Evolutionary conservation across 139 green algal genomes (phyloP).

Genomic region (Coelastrella sp.): DNA sequence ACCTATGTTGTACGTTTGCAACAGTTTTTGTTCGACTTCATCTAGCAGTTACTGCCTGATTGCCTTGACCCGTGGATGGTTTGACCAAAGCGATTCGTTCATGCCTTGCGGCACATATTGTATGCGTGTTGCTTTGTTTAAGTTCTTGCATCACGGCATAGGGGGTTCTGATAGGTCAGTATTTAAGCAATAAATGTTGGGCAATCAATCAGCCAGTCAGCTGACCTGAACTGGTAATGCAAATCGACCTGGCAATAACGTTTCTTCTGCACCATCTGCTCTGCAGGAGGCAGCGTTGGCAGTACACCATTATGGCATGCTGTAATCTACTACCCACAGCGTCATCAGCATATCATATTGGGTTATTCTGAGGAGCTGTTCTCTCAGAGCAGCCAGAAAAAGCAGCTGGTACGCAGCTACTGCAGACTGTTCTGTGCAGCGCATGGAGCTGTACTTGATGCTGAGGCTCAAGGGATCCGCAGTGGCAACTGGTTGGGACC

Average conservation of each 20-base stretch:
- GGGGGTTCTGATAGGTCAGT: no score
- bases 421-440: slow-evolving; percentile 34
- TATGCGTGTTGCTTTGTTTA: no score
- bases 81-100: no score
- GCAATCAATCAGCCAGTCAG: no score
- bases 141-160: no score
- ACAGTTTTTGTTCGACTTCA: no score
- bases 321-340: slow-evolving; percentile 45
- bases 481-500: neutral
- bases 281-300: slow-evolving; percentile 59
- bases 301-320: slow-evolving; percentile 71
- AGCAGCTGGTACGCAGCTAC: slow-evolving; percentile 42
- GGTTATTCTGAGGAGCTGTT: slow-evolving; percentile 25
- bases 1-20: neutral
- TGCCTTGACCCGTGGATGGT: no score
- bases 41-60: no score
- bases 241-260: no score
- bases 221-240: no score
- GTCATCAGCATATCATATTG: slow-evolving; percentile 36
- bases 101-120: no score
- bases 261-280: neutral
- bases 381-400: neutral
- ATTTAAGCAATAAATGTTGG: no score
- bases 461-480: neutral
- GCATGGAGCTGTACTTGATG: slow-evolving; percentile 17